Base-by-base conservation (phyloP, 2,329 filamentous ascomycete species). In the Clathrospora elynae region DNA sequence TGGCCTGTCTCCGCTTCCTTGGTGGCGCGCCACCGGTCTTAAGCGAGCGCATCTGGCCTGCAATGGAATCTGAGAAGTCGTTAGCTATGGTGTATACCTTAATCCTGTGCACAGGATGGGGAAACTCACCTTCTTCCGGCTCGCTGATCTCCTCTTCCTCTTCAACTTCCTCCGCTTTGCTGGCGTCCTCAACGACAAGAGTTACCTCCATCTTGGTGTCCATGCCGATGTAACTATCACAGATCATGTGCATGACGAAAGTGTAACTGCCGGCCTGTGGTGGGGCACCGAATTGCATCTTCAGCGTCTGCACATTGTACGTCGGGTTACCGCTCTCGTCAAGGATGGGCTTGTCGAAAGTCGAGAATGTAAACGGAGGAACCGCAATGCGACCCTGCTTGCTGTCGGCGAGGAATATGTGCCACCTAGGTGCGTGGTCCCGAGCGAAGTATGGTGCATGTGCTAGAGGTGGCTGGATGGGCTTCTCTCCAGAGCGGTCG, bases 361-460 rank as follows among this genome's bases (percentile, higher is more conserved):
- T 85, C 28, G 85, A 85, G 73, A 99, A 97, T n/a, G 88, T 90
- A 70, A 96, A 96, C 0, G 95, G 93, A 2, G 92, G 92, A 2
- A 99, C 93, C 12, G 92, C 91, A 73, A 99, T 92, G 73, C 95
- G 95, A 64, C 89, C 91, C 67, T 95, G 88, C 73, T 95, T 95
- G 60, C 85, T 87, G 70, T 99, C 93, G 46, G 90, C 89, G 37
- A 99, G 81, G 79, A 99, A 97, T 32, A 96, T 83, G 64, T 96
- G 86, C 92, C 92, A 99, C 62, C 86, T 82, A 11, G 95, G 92
- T 22, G 89, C 87, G 68, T 95, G 86, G 61, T 96, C 89, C 49
- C 90, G 87, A 19, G 90, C 84, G 59, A 91, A 92, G 73, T 93
- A 92, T 4, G 93, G 95, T 6, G 93, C 91, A 61, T 90, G 87